Evolutionary conservation across 257 asterid genomes (phyloP).

Genomic region (Cruciata laevipes): DNA sequence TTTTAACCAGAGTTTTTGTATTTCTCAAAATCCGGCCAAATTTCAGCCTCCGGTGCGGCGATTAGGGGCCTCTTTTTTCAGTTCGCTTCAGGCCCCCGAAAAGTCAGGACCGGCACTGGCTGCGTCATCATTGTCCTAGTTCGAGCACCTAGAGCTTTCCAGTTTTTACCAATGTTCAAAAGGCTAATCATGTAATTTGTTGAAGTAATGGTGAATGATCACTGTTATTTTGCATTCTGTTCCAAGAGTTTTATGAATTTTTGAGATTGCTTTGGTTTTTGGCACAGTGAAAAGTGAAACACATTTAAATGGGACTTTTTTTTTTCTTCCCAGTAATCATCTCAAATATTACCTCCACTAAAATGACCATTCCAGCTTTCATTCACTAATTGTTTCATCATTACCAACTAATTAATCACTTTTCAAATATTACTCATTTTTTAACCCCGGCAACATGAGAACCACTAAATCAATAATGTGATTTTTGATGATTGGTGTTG

Average conservation of each 20-base stretch:
- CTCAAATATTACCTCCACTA: conserved; percentile 4
- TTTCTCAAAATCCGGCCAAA: no score
- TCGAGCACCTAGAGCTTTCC: neutral
- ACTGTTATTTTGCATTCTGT: conserved; percentile 1
- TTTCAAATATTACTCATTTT: neutral
- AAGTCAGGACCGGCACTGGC: no score
- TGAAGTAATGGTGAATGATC: neutral
- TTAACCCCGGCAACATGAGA: neutral
- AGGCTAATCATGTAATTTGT: neutral
- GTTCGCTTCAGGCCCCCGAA: no score
- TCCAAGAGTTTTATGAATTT: conserved; percentile 7
- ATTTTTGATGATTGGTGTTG: no score
- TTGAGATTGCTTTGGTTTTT: conserved; percentile 2
- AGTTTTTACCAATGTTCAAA: neutral
- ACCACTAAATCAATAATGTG: neutral
- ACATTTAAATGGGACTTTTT: conserved; percentile 1
- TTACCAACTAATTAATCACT: conserved; percentile 8
- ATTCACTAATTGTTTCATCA: conserved; percentile 21
- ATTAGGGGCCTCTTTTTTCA: no score
- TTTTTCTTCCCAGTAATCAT: neutral
- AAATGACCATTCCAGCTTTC: conserved; percentile 7
- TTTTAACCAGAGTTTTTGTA: no score
- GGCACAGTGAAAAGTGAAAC: conserved; percentile 12
- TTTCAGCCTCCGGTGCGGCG: no score
- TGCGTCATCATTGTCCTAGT: neutral